Base-by-base conservation (phyloP, 2,329 filamentous ascomycete genomes). In the Tolypocladium pustulatum region DNA sequence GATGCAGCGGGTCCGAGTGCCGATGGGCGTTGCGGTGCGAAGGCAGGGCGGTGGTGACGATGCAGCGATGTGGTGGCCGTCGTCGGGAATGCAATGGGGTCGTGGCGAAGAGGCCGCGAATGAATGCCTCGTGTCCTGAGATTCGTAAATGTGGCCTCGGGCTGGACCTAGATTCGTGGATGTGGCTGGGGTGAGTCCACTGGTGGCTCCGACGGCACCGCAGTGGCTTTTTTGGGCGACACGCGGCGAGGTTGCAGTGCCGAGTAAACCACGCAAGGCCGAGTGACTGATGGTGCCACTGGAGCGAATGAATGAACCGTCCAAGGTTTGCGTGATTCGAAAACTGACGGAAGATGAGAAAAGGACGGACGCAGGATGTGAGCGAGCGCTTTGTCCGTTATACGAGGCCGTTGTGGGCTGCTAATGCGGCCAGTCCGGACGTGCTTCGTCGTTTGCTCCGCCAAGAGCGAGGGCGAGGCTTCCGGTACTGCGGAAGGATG, bases 401-500 rank as follows among this genome's bases (percentile, higher is more conserved):
- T 34, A 52, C 49, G 49, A 32, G 49, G 27, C 30, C 17, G 37
- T 40, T 27, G 54, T 12, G 53, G 54, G 22, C 27, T 56, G 53
- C 41, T 53, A 41, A 56, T 17, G 22, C 25, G 38, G 38, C 38
- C 38, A n/a, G 43, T 58, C 41, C 43, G 53, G 53, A 55, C 3
- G 20, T 41, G 36, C 34, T 20, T 41, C 22, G 53, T 4, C 12
- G 36, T 13, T n/a, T 4, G 36, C 57, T 61, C 55, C 54, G 55
- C 60, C 25, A 55, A 41, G 36, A 43, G 49, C 56, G 40, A 22
- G 4, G 32, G 5, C 32, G 32, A 4, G 9, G 32, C 40, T 60
- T 62, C 61, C 61, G 60, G 62, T 55, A 59, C 62, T 60, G 62
- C 61, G 60, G 62, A 61, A 60, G 40, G 34, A 53, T 34, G 38